Evolutionary conservation across 371 early-diverging fungal genomes (phyloP), one percentile per base, ranked within the genome.

Genomic region (Mucor irregularis): DNA sequence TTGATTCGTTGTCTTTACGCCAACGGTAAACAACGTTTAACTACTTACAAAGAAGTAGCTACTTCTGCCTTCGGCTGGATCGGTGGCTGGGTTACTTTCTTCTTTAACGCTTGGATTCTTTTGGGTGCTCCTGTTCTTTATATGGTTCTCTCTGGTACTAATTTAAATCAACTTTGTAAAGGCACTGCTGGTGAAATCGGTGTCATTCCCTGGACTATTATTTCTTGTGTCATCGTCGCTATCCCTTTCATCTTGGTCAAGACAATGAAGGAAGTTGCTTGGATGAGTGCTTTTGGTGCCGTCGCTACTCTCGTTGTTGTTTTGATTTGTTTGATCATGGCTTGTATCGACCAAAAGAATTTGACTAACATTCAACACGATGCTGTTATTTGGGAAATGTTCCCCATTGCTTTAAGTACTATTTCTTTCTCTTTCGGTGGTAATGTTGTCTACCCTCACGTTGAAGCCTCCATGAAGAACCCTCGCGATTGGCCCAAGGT

Each of bases 351-450:
- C 31, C 61, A 69, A 29, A 60, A 60, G 21, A 55, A 62, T 2
- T 63, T 65, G 25, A 26, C 38, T 9, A 30, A 63, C 14, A 58
- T 73, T 24, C 39, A 60, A 0, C 82, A 82, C 54, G 66, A 77
- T 39, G 26, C 59, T 30, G 82, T 74, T 37, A 76, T 81, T 34
- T 76, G 76, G 68, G 58, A 73, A 16, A 77, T 83, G 48, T 72
- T 86, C 43, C 84, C 87, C 5, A 61, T 80, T 8, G 80, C 87
- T 0, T 60, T 86, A 2, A 76, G 80, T 29, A 85, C 87, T 7
- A 86, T 91, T 29, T 89, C 86, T 47, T 90, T 90, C 67, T 81
- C 84, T 62, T 92, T 87, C 53, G 90, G 92, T 53, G 92, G 91
- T 39, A 92, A 90, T 62, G 82, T 88, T 19, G 83, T 91, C 44